Percentiles rank a stretch among this genome's conserved stretches.
Conservation (phyloP, 768 basidiomycete genomes). For the Dentipellis sp. region DNA sequence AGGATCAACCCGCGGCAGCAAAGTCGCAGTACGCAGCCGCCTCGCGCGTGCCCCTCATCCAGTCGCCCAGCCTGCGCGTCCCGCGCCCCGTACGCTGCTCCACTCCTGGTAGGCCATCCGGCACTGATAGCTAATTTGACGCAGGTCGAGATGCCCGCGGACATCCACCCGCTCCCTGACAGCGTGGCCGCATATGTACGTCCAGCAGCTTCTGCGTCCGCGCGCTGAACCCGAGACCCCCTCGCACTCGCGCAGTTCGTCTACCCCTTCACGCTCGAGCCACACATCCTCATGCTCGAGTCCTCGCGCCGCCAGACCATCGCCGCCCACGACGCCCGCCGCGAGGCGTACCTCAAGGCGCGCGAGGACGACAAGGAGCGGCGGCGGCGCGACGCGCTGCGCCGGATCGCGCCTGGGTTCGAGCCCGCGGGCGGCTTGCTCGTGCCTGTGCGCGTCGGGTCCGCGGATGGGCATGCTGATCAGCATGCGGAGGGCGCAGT, state of each 20-base stretch:
- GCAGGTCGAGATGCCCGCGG: conserved; percentile 79
- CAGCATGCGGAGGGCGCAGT: neutral
- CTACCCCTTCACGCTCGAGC: conserved; percentile 91
- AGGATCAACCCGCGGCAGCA: neutral
- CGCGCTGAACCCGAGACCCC: too few species aligned
- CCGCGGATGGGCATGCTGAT: neutral
- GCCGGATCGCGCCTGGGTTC: conserved; percentile 78
- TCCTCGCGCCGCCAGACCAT: conserved; percentile 62
- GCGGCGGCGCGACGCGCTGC: conserved; percentile 52
- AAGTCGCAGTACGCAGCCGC: conserved; percentile 74
- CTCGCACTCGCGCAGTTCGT: too few species aligned
- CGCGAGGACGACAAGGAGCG: conserved; percentile 74
- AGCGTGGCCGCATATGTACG: conserved; percentile 83
- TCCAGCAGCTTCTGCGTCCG: too few species aligned
- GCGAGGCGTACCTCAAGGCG: conserved; percentile 60
- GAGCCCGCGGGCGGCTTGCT: conserved; percentile 24
- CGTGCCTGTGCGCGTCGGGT: conserved; percentile 3
- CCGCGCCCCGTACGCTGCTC: conserved; percentile 55
- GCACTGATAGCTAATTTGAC: too few species aligned
- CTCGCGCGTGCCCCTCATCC: conserved; percentile 75
- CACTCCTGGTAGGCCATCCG: too few species aligned
- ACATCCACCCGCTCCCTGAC: conserved; percentile 92
- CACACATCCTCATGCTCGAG: conserved; percentile 70
- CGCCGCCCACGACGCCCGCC: conserved; percentile 52
- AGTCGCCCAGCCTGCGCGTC: conserved; percentile 84